A percentile compares a stretch with the other conserved stretches of the same genome.
phyloP scores from a whole-genome alignment of 257 asterid genomes.

The Mitragyna speciosa region DNA sequence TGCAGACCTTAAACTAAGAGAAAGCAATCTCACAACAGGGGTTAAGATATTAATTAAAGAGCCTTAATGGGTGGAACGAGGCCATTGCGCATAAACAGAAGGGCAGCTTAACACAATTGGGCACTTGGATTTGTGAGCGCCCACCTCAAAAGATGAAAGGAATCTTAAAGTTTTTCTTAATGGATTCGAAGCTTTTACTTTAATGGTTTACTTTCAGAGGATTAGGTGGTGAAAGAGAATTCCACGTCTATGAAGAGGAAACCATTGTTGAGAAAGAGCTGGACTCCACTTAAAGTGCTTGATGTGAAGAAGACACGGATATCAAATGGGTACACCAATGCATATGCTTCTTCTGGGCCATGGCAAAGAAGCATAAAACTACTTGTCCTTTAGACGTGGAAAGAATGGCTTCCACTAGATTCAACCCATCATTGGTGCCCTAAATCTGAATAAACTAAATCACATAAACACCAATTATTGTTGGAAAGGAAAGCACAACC shows the following conservation, averaged over 20 bases:
- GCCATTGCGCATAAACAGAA: slow-evolving; percentile 46
- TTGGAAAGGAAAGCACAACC: slow-evolving; percentile 35
- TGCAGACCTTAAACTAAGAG: slow-evolving; percentile 26
- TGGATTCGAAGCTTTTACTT: slow-evolving; percentile 35
- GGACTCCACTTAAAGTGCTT: slow-evolving; percentile 70
- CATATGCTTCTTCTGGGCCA: slow-evolving; percentile 30
- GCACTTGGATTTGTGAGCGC: slow-evolving; percentile 70
- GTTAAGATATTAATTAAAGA: slow-evolving; percentile 11
- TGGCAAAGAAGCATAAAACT: slow-evolving; percentile 12
- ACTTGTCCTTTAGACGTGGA: slow-evolving; percentile 56
- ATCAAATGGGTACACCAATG: slow-evolving; percentile 38
- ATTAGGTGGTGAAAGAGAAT: slow-evolving; percentile 71
- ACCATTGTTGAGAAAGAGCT: slow-evolving; percentile 46
- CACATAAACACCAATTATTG: slow-evolving; percentile 60
- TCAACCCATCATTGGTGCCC: slow-evolving; percentile 52
- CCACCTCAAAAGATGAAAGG: slow-evolving; percentile 57
- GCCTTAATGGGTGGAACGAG: slow-evolving; percentile 58
- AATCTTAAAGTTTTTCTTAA: slow-evolving; percentile 43
- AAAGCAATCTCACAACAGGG: slow-evolving; percentile 6
- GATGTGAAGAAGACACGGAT: slow-evolving; percentile 50
- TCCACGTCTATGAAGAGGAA: slow-evolving; percentile 33
- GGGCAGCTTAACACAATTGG: slow-evolving; percentile 51
- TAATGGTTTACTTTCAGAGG: slow-evolving; percentile 27
- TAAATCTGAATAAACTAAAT: slow-evolving; percentile 40
- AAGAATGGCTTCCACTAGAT: slow-evolving; percentile 60